A percentile compares a stretch with the other conserved stretches of the same genome.
phyloP scores from a whole-genome alignment of 306 rosid species.

The Acacia crassicarpa region DNA sequence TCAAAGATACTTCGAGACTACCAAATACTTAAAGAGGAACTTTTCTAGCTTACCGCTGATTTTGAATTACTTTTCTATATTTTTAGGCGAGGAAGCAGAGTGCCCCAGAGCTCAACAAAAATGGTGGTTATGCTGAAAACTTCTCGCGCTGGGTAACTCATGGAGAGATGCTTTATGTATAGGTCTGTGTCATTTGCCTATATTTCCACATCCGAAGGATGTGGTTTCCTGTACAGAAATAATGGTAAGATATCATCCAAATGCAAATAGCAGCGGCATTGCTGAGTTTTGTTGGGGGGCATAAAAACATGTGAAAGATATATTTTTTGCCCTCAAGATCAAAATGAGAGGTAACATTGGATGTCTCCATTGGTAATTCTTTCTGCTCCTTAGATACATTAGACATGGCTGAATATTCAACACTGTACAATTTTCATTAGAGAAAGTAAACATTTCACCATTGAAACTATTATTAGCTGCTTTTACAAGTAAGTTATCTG shows the following conservation, averaged over 20 bases:
- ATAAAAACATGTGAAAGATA: background rate
- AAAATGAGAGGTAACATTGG: constrained; percentile 1
- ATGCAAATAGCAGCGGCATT: constrained; percentile 12
- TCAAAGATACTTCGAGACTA: background rate
- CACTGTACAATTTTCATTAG: background rate
- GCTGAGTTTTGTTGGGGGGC: constrained; percentile 17
- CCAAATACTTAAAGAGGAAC: background rate
- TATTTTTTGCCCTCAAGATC: background rate
- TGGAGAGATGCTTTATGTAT: constrained; percentile 38
- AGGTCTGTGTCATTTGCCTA: constrained; percentile 19
- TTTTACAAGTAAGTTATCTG: background rate
- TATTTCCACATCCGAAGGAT: constrained; percentile 45
- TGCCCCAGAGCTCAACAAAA: constrained; percentile 27
- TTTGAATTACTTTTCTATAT: constrained; percentile 2
- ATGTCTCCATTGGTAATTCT: constrained; percentile 5
- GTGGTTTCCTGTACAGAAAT: constrained; percentile 44
- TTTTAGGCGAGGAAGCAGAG: constrained; percentile 35
- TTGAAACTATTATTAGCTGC: background rate
- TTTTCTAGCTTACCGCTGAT: background rate
- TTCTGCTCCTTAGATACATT: constrained; percentile 12
- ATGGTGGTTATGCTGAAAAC: constrained; percentile 19
- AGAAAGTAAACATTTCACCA: background rate
- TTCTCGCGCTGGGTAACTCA: constrained; percentile 40
- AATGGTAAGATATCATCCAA: constrained; percentile 18
- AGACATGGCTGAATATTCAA: constrained; percentile 1